Base-by-base conservation (phyloP, 345 rosid species). In the Acer saccharum region DNA sequence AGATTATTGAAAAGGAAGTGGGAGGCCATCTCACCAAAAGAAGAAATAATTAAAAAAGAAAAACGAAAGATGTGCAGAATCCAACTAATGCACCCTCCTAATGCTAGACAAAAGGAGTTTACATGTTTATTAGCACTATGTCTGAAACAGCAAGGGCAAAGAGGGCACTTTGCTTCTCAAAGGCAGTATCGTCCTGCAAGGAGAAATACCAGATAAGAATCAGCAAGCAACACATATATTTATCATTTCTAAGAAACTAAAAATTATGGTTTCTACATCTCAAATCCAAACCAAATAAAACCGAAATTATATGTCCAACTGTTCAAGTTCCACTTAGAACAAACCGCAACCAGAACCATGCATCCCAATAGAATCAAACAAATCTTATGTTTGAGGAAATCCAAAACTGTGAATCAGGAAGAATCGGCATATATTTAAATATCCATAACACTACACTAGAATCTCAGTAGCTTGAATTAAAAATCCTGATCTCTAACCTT, bases 151-250 rank as follows among this genome's bases (percentile, higher is more conserved):
- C 99, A 71, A 96, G 91, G 65, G 99, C 98, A 82, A 96, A 96
- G 69, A 96, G 98, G 65, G 99, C 97, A 87, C 99, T 96, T 82
- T 96, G 99, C 88, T 96, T 96, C 90, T 96, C 99, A 80, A 96
- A 96, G 54, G 99, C 94, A 57, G 99, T 96, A 84, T 96, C 99
- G 80, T 96, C 99, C 98, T 96, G 83, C 79, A 50, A 83, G 6
- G 65, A 46, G 2, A 71, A 75, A 76, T 66, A 60, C 68, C 82
- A 65, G 55, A 29, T 2, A 43, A 32, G 57, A 21, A 23, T 73
- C 65, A 81, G 72, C 11, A 78, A 78, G 72, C 69, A 71, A 32
- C 23, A 64, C 14, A 68, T 27, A 25, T 10, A 23, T 23, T 66
- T 55, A 74, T 75, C 69, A 63, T 35, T 29, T 76, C 25, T 27